Conservation (phyloP, 2,329 filamentous ascomycete species). For the Ophiostoma ips region DNA sequence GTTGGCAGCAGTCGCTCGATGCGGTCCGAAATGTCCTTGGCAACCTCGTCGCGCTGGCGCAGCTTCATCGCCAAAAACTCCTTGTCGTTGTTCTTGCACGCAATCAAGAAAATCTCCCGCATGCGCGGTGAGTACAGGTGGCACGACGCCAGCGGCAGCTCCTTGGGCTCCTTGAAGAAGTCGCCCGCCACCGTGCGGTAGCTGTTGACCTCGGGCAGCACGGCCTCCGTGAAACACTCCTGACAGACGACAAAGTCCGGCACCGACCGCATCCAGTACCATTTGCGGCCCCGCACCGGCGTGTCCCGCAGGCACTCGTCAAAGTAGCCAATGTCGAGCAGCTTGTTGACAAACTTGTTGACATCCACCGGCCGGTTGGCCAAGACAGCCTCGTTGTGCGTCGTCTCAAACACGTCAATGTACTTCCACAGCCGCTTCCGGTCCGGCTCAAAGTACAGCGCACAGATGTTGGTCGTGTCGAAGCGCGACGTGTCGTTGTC, state of each 20-base stretch:
- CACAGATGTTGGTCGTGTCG: conserved; percentile 45
- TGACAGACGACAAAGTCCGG: conserved; percentile 74
- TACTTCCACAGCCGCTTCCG: conserved; percentile 43
- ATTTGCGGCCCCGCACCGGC: conserved; percentile 47
- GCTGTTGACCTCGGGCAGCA: conserved; percentile 48
- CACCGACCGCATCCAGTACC: conserved; percentile 65
- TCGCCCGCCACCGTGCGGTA: conserved; percentile 44
- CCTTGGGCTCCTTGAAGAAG: conserved; percentile 48
- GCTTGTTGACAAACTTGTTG: conserved; percentile 46
- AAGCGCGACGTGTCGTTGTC: conserved; percentile 32
- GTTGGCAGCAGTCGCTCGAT: conserved; percentile 21
- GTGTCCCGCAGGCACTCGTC: conserved; percentile 53
- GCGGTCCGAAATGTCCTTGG: conserved; percentile 43
- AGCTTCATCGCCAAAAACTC: conserved; percentile 44
- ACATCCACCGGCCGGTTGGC: conserved; percentile 38
- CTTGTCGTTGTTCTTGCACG: conserved; percentile 53
- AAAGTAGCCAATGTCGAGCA: conserved; percentile 42
- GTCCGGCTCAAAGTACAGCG: conserved; percentile 45
- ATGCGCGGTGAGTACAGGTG: conserved; percentile 73
- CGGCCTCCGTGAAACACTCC: conserved; percentile 69
- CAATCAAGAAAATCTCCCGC: conserved; percentile 56
- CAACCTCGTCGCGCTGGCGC: conserved; percentile 44
- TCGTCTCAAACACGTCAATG: conserved; percentile 46
- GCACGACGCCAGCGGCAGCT: conserved; percentile 42
- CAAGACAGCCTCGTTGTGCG: conserved; percentile 36